phyloP scores from a whole-genome alignment of 345 rosid species.

The Bretschneidera sinensis region DNA sequence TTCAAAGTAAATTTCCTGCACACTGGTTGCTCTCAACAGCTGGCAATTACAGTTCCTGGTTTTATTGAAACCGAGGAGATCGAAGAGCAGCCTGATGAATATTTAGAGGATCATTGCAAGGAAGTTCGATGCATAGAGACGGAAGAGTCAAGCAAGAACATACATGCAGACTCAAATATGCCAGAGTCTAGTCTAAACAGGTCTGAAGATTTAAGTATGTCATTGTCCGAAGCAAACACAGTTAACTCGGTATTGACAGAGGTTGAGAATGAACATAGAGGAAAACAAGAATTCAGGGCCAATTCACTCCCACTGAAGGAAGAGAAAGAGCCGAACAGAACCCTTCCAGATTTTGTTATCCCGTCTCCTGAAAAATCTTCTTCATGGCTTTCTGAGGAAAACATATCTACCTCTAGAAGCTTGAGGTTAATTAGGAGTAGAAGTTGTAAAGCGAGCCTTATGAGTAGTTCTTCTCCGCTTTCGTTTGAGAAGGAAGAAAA shows the following conservation, averaged over 20 bases:
- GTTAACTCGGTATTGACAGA: conserved; percentile 20
- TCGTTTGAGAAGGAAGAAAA: conserved; percentile 32
- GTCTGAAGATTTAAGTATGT: conserved; percentile 15
- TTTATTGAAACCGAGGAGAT: conserved; percentile 27
- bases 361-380: conserved; percentile 37
- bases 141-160: conserved; percentile 30
- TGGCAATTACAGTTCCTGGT: conserved; percentile 25
- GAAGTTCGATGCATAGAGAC: conserved; percentile 58
- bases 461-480: conserved; percentile 20
- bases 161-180: conserved; percentile 22
- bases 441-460: conserved; percentile 60
- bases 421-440: conserved; percentile 53
- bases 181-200: conserved; percentile 27
- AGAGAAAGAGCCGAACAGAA: conserved; percentile 14
- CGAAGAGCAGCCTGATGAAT: conserved; percentile 36
- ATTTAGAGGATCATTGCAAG: conserved; percentile 41
- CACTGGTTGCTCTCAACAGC: conserved; percentile 29
- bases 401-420: conserved; percentile 28
- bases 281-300: conserved; percentile 18
- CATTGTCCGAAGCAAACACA: conserved; percentile 19
- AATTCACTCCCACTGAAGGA: conserved; percentile 23
- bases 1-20: conserved; percentile 37
- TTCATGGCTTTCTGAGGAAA: conserved; percentile 34
- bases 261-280: conserved; percentile 25
- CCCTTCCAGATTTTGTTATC: conserved; percentile 23